Evolutionary conservation across 2,329 filamentous ascomycete genomes (phyloP).

Genomic region (Fusarium brachygibbosum): DNA sequence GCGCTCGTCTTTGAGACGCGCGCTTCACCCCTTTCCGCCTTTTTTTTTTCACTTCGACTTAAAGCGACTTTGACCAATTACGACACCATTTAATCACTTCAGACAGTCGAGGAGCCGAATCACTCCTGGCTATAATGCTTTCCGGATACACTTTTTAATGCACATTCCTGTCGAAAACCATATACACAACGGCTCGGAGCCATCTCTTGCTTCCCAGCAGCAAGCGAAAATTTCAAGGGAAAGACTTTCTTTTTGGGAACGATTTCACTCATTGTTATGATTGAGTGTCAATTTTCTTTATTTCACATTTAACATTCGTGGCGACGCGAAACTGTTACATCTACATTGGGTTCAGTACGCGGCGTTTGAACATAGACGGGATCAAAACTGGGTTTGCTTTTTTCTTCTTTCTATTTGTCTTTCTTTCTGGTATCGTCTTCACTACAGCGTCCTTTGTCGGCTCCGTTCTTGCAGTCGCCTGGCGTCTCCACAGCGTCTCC

Average conservation of each 20-base stretch:
- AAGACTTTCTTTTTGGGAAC: conserved; percentile 36
- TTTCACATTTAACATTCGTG: conserved; percentile 20
- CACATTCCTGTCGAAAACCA: conserved; percentile 53
- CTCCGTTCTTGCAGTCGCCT: conserved; percentile 8
- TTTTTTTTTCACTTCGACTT: conserved; percentile 35
- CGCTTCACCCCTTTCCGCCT: conserved; percentile 28
- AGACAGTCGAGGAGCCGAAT: conserved; percentile 36
- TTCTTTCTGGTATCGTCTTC: conserved; percentile 12
- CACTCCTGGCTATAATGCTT: conserved; percentile 48
- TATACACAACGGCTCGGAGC: conserved; percentile 56
- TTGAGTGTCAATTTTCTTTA: conserved; percentile 28
- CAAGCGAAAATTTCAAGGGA: conserved; percentile 49
- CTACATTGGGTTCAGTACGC: conserved; percentile 40
- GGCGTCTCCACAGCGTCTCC: conserved; percentile 22
- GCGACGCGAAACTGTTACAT: conserved; percentile 31
- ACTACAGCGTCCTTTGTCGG: conserved; percentile 22
- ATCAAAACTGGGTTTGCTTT: conserved; percentile 41
- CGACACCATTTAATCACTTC: conserved; percentile 45
- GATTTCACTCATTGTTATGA: conserved; percentile 31
- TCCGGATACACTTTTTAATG: conserved; percentile 54
- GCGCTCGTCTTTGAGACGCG: conserved; percentile 16
- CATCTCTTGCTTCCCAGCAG: conserved; percentile 57
- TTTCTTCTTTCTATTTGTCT: conserved; percentile 29
- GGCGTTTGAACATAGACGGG: conserved; percentile 55
- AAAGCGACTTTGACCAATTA: conserved; percentile 43